Conservation (phyloP, 2,329 filamentous ascomycete species). For the Alternaria dauci region DNA sequence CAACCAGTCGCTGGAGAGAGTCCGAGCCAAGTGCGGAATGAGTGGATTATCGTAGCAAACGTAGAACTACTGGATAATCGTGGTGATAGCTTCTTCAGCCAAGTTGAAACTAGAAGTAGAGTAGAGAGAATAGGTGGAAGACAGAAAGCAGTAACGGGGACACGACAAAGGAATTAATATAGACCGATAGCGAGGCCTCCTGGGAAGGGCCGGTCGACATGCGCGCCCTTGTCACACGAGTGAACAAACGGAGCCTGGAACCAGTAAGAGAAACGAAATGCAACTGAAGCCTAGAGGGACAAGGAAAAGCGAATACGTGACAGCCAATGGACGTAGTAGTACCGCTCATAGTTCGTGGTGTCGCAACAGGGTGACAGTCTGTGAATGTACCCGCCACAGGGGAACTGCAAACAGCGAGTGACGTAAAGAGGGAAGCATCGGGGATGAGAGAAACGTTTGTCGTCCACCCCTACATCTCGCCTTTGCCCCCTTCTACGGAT, state of each 20-base stretch:
- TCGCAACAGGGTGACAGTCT: background rate
- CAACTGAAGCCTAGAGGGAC: background rate
- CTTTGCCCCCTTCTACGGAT: conserved; percentile 34
- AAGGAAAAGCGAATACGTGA: too few relatives aligned
- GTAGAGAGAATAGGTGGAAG: background rate
- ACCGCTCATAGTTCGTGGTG: too few relatives aligned
- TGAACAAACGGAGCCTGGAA: background rate
- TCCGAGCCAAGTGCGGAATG: background rate
- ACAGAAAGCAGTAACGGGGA: background rate
- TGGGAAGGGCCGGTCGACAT: background rate
- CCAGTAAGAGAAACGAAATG: background rate
- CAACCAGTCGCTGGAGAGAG: background rate
- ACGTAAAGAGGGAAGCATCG: background rate
- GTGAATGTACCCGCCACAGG: too few relatives aligned
- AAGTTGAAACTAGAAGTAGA: background rate
- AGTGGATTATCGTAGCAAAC: background rate
- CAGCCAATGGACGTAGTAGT: too few relatives aligned
- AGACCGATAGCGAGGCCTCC: background rate
- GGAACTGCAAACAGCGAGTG: too few relatives aligned
- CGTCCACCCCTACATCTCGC: background rate
- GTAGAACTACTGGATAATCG: background rate
- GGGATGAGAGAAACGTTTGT: background rate
- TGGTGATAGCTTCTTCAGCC: background rate
- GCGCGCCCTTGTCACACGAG: background rate
- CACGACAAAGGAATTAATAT: background rate